Conservation (phyloP, 1,284 basidiomycete species). For the Hymenochaete sp. region DNA sequence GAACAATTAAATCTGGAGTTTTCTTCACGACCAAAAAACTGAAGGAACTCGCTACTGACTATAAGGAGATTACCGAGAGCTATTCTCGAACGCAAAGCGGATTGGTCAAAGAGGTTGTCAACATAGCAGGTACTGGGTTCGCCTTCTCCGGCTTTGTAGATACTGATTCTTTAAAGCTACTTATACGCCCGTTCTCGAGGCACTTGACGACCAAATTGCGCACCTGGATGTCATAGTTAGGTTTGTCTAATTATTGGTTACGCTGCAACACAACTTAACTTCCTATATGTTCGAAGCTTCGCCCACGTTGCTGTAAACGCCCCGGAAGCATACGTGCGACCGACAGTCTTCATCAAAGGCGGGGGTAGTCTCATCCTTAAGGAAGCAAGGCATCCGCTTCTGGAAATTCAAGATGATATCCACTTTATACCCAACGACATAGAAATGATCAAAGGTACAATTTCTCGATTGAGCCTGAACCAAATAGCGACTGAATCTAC, state of each 20-base stretch:
- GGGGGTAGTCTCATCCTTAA: slow-evolving; percentile 68
- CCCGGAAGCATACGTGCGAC: slow-evolving; percentile 82
- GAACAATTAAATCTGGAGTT: slow-evolving; percentile 81
- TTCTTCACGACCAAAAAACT: slow-evolving; percentile 86
- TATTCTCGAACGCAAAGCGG: slow-evolving; percentile 75
- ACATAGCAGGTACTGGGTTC: slow-evolving; percentile 69
- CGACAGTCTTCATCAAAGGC: slow-evolving; percentile 67
- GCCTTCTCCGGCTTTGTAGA: neutral
- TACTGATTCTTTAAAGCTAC: slow-evolving; percentile 45
- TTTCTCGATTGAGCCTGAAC: neutral
- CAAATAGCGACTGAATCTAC: neutral
- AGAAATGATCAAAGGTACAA: slow-evolving; percentile 72
- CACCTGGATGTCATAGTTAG: slow-evolving; percentile 88
- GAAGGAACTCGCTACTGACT: slow-evolving; percentile 68
- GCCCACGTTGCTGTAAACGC: slow-evolving; percentile 87
- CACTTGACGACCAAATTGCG: slow-evolving; percentile 81
- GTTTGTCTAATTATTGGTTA: slow-evolving; percentile 31
- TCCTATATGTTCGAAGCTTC: slow-evolving; percentile 43
- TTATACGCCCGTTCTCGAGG: slow-evolving; percentile 86
- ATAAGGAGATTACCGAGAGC: slow-evolving; percentile 56
- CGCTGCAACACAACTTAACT: neutral
- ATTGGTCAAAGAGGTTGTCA: slow-evolving; percentile 90
- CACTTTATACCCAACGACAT: slow-evolving; percentile 95
- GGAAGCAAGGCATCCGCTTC: slow-evolving; percentile 89
- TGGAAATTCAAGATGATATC: slow-evolving; percentile 94